Conservation (phyloP, 495 filamentous ascomycete genomes). For the Podospora pseudocomata region DNA sequence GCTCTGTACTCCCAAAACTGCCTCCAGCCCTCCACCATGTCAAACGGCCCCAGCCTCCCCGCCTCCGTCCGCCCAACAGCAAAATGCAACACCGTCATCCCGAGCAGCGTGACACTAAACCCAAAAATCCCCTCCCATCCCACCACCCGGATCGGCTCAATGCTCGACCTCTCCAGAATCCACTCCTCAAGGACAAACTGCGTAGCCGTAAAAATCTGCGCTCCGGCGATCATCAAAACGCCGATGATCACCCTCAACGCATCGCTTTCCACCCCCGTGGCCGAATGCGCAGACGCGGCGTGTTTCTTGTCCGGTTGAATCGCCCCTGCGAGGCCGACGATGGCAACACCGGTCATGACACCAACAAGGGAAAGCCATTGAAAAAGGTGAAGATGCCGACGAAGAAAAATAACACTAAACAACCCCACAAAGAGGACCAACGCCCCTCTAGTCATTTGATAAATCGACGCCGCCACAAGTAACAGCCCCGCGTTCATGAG, state of each 20-base stretch:
- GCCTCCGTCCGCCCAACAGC: conserved; percentile 68
- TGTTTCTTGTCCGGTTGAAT: conserved; percentile 64
- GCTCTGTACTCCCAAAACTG: conserved; percentile 67
- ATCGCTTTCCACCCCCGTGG: conserved; percentile 42
- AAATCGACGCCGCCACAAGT: conserved; percentile 91
- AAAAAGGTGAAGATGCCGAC: conserved; percentile 69
- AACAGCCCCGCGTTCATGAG: conserved; percentile 94
- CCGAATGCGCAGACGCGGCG: conserved; percentile 27
- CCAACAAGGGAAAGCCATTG: conserved; percentile 87
- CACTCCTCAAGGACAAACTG: conserved; percentile 96
- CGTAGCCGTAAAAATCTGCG: conserved; percentile 93
- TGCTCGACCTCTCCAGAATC: conserved; percentile 82
- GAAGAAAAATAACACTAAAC: conserved; percentile 89
- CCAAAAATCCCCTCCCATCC: conserved; percentile 97
- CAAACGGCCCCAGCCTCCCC: conserved; percentile 81
- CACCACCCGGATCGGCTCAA: conserved; percentile 86
- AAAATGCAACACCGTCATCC: conserved; percentile 76
- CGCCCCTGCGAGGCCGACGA: conserved; percentile 86
- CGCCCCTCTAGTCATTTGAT: conserved; percentile 96
- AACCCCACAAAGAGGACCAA: conserved; percentile 92
- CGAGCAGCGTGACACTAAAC: conserved; percentile 73
- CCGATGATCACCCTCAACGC: conserved; percentile 73
- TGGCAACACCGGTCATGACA: conserved; percentile 80
- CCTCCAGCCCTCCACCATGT: conserved; percentile 76
- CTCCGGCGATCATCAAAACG: conserved; percentile 81